Evolutionary conservation across 1,139 yeast species (phyloP), one percentile per base, ranked within the genome.

Genomic region (Kodamaea sp.): DNA sequence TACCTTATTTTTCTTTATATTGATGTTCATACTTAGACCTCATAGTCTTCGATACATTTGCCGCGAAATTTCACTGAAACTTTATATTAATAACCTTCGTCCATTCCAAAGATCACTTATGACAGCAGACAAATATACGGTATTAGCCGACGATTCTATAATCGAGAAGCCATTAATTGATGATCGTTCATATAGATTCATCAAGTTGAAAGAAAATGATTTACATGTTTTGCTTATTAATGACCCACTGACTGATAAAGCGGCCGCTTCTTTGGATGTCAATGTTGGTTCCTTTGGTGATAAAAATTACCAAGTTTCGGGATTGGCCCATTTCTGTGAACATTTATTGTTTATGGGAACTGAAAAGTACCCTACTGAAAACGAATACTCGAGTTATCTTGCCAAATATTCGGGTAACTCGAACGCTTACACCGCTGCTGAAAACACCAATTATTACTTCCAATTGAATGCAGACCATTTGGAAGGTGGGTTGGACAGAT

Each of bases 331-430:
- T 63, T 92, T 92, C 61, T 89, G 97, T 63, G 98, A 92, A 65
- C 98, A 92, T 63, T 70, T 92, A 49, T 69, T 92, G 45, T 92
- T 92, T 60, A 88, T 92, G 96, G 98, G 98, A n/a, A 90, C 97
- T 4, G 72, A 78, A 50, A 90, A 89, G 62, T 92, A 84, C 54
- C 98, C 98, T 0, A 72, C 75, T 43, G 98, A 92, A 60, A 89
- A 88, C 59, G 97, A 88, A 52, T 92, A 92, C 60, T 73, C 83
- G 34, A 78, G 82, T 40, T 92, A 75, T 58, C 67, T 92, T 44
- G 74, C 95, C 6, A 80, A 84, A 45, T 95, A 78, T 49, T 70
- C 77, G 15, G 83, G 83, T 2, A 66, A 65, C 45, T 73, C 80
- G 24, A 87, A 87, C 55, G 98, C 98, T 1, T 92, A 83, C 60